Conservation (phyloP, 495 filamentous ascomycete genomes). For the Tuber brumale region DNA sequence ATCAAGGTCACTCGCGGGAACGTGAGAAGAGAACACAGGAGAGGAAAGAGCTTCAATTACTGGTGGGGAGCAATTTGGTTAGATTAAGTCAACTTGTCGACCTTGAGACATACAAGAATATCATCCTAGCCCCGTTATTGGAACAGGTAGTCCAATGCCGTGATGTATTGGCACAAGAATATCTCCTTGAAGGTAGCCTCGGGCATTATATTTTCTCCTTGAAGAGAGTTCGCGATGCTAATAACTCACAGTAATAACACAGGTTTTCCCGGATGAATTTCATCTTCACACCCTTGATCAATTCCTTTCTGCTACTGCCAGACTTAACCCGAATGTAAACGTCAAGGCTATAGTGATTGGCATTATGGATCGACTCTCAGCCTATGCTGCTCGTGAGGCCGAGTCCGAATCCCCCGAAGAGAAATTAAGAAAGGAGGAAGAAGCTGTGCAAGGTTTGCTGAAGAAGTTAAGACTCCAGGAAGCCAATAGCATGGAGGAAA, state of each 20-base stretch:
- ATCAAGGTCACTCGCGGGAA: constrained; percentile 94
- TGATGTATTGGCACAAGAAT: constrained; percentile 94
- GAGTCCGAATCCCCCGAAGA: constrained; percentile 66
- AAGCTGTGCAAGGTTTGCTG: constrained; percentile 67
- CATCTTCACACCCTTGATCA: constrained; percentile 94
- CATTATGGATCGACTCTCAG: constrained; percentile 89
- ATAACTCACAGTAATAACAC: constrained; percentile 68
- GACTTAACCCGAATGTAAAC: constrained; percentile 91
- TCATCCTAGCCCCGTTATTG: constrained; percentile 78
- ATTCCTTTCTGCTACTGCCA: constrained; percentile 80
- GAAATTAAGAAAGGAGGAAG: constrained; percentile 68
- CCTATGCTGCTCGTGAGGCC: constrained; percentile 82
- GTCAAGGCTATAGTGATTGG: constrained; percentile 97
- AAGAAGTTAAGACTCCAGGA: constrained; percentile 68
- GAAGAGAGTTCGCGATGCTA: constrained; percentile 35
- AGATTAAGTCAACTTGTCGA: constrained; percentile 93
- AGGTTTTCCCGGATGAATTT: constrained; percentile 98
- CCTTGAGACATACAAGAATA: constrained; percentile 82
- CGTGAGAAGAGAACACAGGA: constrained; percentile 89
- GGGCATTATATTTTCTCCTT: neutral
- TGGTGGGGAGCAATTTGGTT: constrained; percentile 93
- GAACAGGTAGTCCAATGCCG: constrained; percentile 97
- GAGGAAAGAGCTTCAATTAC: constrained; percentile 84
- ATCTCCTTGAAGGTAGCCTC: constrained; percentile 72
- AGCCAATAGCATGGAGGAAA: constrained; percentile 41